Conservation (phyloP, 2,329 filamentous ascomycete genomes). For the Fonsecaea nubica region DNA sequence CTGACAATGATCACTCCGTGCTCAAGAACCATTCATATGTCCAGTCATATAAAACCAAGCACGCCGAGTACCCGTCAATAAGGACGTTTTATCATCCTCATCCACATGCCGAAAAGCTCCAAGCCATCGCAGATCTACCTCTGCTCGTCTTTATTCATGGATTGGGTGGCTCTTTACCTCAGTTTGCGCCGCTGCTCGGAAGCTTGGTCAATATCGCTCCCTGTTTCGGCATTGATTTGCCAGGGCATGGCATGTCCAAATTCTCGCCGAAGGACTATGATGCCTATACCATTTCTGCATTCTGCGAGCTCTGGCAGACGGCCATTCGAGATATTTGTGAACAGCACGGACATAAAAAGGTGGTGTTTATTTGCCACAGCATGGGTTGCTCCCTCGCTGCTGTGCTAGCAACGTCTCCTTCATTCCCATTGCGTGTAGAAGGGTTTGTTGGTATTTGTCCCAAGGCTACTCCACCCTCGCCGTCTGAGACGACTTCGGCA, state of each 20-base stretch:
- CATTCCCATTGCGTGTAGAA: constrained; percentile 68
- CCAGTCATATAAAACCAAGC: constrained; percentile 73
- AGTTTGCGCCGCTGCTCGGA: constrained; percentile 81
- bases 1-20: constrained; percentile 74
- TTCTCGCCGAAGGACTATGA: constrained; percentile 74
- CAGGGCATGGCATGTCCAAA: constrained; percentile 82
- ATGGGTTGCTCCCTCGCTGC: constrained; percentile 84
- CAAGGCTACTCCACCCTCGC: constrained; percentile 66
- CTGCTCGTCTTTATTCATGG: constrained; percentile 92
- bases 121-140: constrained; percentile 74
- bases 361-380: constrained; percentile 65
- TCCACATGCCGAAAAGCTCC: constrained; percentile 78
- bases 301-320: constrained; percentile 75
- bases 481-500: constrained; percentile 59
- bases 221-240: constrained; percentile 86
- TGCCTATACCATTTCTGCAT: constrained; percentile 78
- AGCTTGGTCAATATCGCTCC: constrained; percentile 83
- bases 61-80: constrained; percentile 74
- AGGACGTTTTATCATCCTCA: constrained; percentile 85
- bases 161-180: constrained; percentile 86
- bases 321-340: constrained; percentile 65
- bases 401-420: constrained; percentile 68
- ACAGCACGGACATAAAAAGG: constrained; percentile 34
- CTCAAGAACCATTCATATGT: constrained; percentile 77
- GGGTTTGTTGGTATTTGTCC: constrained; percentile 86